Conservation (phyloP, 768 basidiomycete genomes). For the Russula griseocarnosa region DNA sequence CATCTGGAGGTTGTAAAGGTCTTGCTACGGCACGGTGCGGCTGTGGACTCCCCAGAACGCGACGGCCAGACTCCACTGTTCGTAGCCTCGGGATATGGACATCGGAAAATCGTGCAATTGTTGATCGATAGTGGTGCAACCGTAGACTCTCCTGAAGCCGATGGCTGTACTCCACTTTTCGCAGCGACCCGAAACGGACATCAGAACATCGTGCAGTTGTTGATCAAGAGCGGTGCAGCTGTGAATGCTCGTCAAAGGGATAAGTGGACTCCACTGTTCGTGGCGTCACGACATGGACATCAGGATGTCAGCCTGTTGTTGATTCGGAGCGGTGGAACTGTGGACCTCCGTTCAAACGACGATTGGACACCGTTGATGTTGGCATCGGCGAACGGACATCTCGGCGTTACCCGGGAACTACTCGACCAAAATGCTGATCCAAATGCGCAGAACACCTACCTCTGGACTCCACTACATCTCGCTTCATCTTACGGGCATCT, state of each 20-base stretch:
- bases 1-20: neutral
- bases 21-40: neutral
- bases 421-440: conserved; percentile 1
- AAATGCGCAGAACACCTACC: neutral
- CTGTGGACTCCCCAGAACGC: neutral
- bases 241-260: neutral
- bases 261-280: neutral
- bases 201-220: neutral
- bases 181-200: neutral
- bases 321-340: neutral
- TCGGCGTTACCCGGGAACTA: neutral
- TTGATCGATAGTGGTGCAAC: neutral
- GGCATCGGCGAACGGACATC: neutral
- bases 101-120: neutral
- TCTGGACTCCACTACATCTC: neutral
- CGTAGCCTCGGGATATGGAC: neutral
- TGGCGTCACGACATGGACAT: neutral
- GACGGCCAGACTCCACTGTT: neutral
- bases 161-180: neutral
- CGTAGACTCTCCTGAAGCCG: neutral
- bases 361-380: neutral
- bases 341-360: neutral
- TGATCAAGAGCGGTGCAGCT: neutral
- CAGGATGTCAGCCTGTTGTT: neutral
- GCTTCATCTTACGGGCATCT: neutral